Base-by-base conservation (phyloP, 305 asterid species). In the Striga hermonthica region DNA sequence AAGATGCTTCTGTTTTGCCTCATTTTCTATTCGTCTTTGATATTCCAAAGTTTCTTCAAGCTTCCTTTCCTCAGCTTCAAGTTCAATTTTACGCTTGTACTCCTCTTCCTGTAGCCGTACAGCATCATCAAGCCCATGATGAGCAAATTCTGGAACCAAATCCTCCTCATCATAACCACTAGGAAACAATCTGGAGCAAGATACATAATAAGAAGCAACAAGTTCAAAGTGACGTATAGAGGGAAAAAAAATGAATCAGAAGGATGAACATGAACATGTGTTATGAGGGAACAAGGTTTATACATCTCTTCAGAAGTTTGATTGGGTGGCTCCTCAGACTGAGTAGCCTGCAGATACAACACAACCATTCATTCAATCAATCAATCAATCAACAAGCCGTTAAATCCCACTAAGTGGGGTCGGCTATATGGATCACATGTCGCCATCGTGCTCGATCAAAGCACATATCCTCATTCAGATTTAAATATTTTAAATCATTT, bases 41-140 rank as follows among this genome's bases (percentile, higher is more conserved):
- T 84, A 88, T 68, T 90, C 97, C 84, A 93, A 72, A 66, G 96
- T 88, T 82, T 90, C 99, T 83, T 90, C 96, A 72, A 93, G 97
- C 86, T 90, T 86, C 78, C 95, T 90, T 80, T 90, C 98, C 79
- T 92, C 97, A 3, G 95, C 96, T 83, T 92, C 97, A 65, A 90
- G 94, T 70, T 90, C 98, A 75, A 87, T 78, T 73, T 68, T 80
- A 55, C 79, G 90, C 67, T 79, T 83, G 73, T 78, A 73, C 71
- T 90, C 97, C 67, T 84, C 95, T 73, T 85, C 89, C 72, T 74
- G 83, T 56, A 84, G 75, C 48, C 65, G 78, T 49, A 79, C 66
- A 64, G 81, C 75, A 65, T 78, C 89, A 67, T 75, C 80, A 75
- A 47, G 63, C 38, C 75, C 80, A 80, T 76, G 77, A 68, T 62